Base-by-base conservation (phyloP, 345 rosid genomes). In the Citrus inodora region DNA sequence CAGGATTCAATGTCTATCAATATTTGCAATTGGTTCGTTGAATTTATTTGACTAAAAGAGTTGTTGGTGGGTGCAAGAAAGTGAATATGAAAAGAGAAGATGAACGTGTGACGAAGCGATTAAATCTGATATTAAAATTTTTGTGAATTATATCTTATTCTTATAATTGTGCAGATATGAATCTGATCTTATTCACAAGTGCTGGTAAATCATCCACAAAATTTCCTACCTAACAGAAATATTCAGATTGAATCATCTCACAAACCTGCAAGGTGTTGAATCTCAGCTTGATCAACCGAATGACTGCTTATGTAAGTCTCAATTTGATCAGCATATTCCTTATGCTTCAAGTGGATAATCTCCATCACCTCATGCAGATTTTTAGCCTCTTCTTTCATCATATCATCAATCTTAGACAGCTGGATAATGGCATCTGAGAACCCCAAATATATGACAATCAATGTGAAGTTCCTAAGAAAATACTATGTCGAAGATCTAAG, bases 341-440 rank as follows among this genome's bases (percentile, higher is more conserved):
- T 91, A 73, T 92, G 95, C 89, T 89, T 92, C 85, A 79, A 82
- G 77, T 91, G 87, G 77, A 96, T 87, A 83, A 81, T 73, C 76
- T 88, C 90, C 67, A 91, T 86, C 75, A 83, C 92, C 80, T 87
- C 90, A 28, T 73, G 87, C 81, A 96, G 83, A 85, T 73, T 83
- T 74, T 79, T 82, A 6, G 91, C 90, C 89, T 94, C 97, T 66
- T 90, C 95, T 85, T 86, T 88, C 92, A 94, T 92, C 92, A 94
- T 86, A 79, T 88, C 93, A 76, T 92, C 92, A 71, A 94, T 89
- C 84, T 85, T 87, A 24, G 92, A 87, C 83, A 91, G 75, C 46
- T 86, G 94, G 40, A 83, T 80, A 70, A 85, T 80, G 80, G 83
- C 84, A 83, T 91, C 98, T 95, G 89, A 28, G 35, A 80, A 65